These are phyloP conservation scores for Exutisphaerella laricina DNA, from an alignment of 2,329 filamentous ascomycete genomes.

Conservation along the genomic window DNA sequence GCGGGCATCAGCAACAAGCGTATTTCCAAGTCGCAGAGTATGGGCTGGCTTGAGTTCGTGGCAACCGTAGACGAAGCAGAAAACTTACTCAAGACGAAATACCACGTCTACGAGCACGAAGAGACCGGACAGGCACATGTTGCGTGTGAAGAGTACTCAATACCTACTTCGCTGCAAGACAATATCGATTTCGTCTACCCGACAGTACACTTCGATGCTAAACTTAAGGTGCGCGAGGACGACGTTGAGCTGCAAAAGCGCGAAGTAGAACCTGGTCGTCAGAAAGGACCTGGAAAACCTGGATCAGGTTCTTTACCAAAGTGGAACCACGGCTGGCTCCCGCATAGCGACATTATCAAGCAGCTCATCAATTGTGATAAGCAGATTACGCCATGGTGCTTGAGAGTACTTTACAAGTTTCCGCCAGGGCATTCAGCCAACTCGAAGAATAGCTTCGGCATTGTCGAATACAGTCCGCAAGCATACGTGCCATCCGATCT, in stretches of 20 bases:
- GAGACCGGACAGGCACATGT: slow-evolving; percentile 32
- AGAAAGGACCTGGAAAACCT: slow-evolving; percentile 26
- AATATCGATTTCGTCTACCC: slow-evolving; percentile 38
- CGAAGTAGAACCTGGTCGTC: slow-evolving; percentile 11
- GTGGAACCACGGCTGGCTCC: slow-evolving; percentile 3
- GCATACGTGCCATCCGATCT: slow-evolving; percentile 42
- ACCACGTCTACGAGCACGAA: slow-evolving; percentile 47
- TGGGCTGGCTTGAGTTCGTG: slow-evolving; percentile 54
- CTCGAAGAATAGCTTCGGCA: slow-evolving; percentile 47
- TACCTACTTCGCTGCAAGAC: slow-evolving; percentile 27
- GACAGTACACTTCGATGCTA: slow-evolving; percentile 37
- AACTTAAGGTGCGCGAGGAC: slow-evolving; percentile 23
- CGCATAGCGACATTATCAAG: slow-evolving; percentile 23
- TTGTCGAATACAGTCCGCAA: slow-evolving; percentile 50
- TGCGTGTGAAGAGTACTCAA: slow-evolving; percentile 37
- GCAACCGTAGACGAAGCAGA: slow-evolving; percentile 52
- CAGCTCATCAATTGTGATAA: slow-evolving; percentile 44
- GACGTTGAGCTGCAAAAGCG: slow-evolving; percentile 15
- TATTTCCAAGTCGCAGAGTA: slow-evolving; percentile 47
- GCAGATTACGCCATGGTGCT: slow-evolving; percentile 53
- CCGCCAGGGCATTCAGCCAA: slow-evolving; percentile 34
- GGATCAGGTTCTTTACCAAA: slow-evolving; percentile 32
- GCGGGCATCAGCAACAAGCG: slow-evolving; percentile 48
- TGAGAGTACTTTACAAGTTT: slow-evolving; percentile 36
- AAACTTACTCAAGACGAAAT: slow-evolving; percentile 48